phyloP scores from a whole-genome alignment of 805 yeast genomes.

The Saccharomycopsis amapae region DNA sequence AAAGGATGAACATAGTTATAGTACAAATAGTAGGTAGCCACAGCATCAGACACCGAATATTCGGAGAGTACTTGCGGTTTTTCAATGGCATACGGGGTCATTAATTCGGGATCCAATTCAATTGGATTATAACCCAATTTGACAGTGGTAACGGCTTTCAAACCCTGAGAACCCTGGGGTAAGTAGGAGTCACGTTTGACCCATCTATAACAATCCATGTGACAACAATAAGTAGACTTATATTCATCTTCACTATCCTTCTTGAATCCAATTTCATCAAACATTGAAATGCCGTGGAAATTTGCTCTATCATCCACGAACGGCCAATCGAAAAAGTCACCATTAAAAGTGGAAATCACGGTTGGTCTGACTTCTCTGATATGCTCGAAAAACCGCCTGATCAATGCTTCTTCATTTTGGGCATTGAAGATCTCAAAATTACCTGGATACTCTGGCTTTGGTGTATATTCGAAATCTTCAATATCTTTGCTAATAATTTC shows the following conservation, averaged over 20 bases:
- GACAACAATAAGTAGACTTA: constrained; percentile 85
- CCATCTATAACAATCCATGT: constrained; percentile 98
- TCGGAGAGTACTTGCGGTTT: constrained; percentile 90
- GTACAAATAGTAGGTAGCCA: constrained; percentile 92
- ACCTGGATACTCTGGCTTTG: constrained; percentile 94
- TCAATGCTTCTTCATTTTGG: constrained; percentile 66
- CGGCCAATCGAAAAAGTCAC: constrained; percentile 99
- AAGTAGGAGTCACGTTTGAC: constrained; percentile 94
- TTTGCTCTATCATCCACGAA: constrained; percentile 85
- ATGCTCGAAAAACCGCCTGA: constrained; percentile 81
- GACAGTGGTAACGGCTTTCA: constrained; percentile 94
- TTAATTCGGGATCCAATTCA: constrained; percentile 92
- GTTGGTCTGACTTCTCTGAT: constrained; percentile 84
- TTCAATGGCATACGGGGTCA: constrained; percentile 97
- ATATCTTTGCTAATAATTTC: constrained; percentile 93
- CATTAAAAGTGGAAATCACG: constrained; percentile 96
- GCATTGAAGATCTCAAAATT: constrained; percentile 85
- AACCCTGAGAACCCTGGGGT: constrained; percentile 98
- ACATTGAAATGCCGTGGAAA: constrained; percentile 80
- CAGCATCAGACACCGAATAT: constrained; percentile 98
- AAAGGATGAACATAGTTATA: constrained; percentile 97
- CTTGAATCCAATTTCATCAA: constrained; percentile 88
- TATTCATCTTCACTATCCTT: constrained; percentile 87
- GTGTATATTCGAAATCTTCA: constrained; percentile 95
- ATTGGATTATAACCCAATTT: constrained; percentile 95